Evolutionary conservation across 495 filamentous ascomycete genomes (phyloP).

Genomic region (Zalerion maritima): DNA sequence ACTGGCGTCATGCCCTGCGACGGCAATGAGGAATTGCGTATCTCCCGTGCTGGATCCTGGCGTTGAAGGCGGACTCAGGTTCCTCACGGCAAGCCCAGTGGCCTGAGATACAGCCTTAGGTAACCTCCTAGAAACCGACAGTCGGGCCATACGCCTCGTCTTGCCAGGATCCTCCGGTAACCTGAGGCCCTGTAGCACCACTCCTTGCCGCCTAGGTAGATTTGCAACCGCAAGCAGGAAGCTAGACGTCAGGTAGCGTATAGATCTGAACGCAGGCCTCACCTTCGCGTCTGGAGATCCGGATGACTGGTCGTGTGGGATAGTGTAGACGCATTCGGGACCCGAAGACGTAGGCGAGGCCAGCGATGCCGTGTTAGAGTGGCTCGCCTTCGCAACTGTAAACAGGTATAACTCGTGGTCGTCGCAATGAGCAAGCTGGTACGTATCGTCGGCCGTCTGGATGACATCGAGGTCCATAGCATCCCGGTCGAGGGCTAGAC

Average conservation of each 20-base stretch:
- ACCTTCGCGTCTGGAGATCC: slow-evolving; percentile 30
- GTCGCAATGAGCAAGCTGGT: slow-evolving; percentile 67
- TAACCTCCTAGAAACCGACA: slow-evolving; percentile 25
- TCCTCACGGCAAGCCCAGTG: slow-evolving; percentile 59
- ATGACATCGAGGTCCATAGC: slow-evolving; percentile 71
- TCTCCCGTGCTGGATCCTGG: slow-evolving; percentile 32
- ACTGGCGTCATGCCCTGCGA: slow-evolving; percentile 70
- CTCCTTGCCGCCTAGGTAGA: slow-evolving; percentile 28
- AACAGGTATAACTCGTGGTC: slow-evolving; percentile 54
- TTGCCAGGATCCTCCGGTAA: slow-evolving; percentile 21
- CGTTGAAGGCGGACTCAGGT: slow-evolving; percentile 38
- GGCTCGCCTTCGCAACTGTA: slow-evolving; percentile 33
- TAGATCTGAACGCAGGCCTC: slow-evolving; percentile 43
- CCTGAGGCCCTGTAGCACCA: slow-evolving; percentile 36
- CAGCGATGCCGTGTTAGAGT: too few relatives aligned
- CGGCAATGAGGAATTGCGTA: slow-evolving; percentile 64
- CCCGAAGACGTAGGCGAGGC: too few relatives aligned
- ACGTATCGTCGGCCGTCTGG: slow-evolving; percentile 41
- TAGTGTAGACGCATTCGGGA: slow-evolving; percentile 45
- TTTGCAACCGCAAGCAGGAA: slow-evolving; percentile 52
- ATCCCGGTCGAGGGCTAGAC: slow-evolving; percentile 55
- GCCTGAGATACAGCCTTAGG: slow-evolving; percentile 33
- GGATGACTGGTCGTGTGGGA: slow-evolving; percentile 31
- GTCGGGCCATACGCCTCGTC: slow-evolving; percentile 22
- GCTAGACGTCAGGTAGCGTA: slow-evolving; percentile 68